Percentiles rank a stretch among this genome's conserved stretches.
These are phyloP conservation scores for Pseudogymnoascus sp. DNA, from an alignment of 2,329 filamentous ascomycete species.

Conservation along the genomic window DNA sequence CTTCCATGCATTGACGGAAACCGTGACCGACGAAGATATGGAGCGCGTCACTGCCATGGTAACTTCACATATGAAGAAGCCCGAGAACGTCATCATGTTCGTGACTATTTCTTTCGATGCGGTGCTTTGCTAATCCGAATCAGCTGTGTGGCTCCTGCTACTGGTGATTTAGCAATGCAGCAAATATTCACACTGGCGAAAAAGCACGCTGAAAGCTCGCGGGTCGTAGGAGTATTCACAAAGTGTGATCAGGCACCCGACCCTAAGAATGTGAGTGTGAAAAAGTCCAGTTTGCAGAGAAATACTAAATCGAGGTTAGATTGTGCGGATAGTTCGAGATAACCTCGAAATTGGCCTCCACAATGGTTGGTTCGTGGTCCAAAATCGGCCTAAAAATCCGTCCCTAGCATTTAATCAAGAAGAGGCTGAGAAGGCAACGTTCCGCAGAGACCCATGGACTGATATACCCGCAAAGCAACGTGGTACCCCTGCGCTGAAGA, in stretches of 20 bases:
- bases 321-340: conserved; percentile 14
- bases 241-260: conserved; percentile 30
- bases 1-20: conserved; percentile 21
- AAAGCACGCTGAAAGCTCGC: conserved; percentile 23
- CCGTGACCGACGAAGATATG: conserved; percentile 28
- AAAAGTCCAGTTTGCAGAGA: background rate
- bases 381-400: conserved; percentile 27
- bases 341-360: conserved; percentile 17
- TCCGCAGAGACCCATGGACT: conserved; percentile 27
- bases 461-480: conserved; percentile 21
- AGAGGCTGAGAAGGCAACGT: conserved; percentile 25
- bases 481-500: conserved; percentile 27
- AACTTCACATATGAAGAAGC: conserved; percentile 30
- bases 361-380: conserved; percentile 33
- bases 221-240: conserved; percentile 34
- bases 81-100: conserved; percentile 35
- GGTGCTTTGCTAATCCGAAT: background rate
- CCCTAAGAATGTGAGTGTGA: conserved; percentile 17
- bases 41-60: conserved; percentile 29
- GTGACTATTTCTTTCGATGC: conserved; percentile 12
- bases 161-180: conserved; percentile 28
- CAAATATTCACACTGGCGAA: conserved; percentile 27
- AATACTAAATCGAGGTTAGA: conserved; percentile 10
- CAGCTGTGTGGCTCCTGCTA: background rate
- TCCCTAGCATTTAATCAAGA: conserved; percentile 24